Conservation (phyloP, 441 rosid species). For the Mallotus repandus region DNA sequence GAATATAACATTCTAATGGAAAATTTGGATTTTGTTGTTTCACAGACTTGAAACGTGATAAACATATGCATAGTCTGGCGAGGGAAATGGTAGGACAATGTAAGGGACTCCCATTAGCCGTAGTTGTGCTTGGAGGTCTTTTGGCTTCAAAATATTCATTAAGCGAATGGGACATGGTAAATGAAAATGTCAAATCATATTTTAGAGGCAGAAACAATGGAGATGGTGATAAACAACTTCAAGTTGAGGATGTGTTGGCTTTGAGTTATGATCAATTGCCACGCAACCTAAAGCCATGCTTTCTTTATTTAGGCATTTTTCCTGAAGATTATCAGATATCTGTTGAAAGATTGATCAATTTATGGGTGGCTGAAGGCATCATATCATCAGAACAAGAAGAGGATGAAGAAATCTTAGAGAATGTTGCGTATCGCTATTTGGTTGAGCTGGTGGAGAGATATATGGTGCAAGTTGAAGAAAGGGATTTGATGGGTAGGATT, state of each 20-base stretch:
- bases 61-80: too few relatives aligned
- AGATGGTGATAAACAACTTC: background rate
- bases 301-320: slow-evolving; percentile 26
- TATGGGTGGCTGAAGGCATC: slow-evolving; percentile 20
- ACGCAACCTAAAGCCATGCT: slow-evolving; percentile 25
- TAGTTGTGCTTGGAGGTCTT: slow-evolving; percentile 26
- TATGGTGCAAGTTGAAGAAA: slow-evolving; percentile 26
- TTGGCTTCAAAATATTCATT: slow-evolving; percentile 17
- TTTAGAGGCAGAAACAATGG: slow-evolving; percentile 7
- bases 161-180: slow-evolving; percentile 15
- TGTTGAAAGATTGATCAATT: slow-evolving; percentile 8
- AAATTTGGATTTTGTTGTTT: too few relatives aligned
- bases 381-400: slow-evolving; percentile 3
- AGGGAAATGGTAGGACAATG: background rate
- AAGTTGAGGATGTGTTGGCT: slow-evolving; percentile 22
- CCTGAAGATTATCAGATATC: slow-evolving; percentile 29
- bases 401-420: slow-evolving; percentile 20
- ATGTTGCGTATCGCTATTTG: slow-evolving; percentile 19
- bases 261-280: slow-evolving; percentile 25
- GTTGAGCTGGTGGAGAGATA: slow-evolving; percentile 26
- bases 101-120: background rate
- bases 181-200: slow-evolving; percentile 6
- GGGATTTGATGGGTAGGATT: slow-evolving; percentile 25
- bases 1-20: too few relatives aligned
- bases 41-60: too few relatives aligned